Evolutionary conservation across 345 rosid genomes (phyloP).

Genomic region (Acer negundo): DNA sequence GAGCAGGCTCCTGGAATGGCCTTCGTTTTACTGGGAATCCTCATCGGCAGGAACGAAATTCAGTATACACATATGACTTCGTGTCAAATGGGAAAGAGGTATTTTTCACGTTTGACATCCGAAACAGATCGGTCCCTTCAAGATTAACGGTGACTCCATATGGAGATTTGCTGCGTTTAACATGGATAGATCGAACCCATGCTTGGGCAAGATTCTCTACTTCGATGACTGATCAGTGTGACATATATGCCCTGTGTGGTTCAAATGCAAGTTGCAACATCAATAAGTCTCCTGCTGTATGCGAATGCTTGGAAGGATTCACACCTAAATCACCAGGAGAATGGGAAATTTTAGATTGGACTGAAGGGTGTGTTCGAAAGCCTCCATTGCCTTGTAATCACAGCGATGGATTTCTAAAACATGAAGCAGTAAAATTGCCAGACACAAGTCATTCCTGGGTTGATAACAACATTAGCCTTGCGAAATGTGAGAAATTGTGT

Average conservation of each 20-base stretch:
- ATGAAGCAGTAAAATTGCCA: constrained; percentile 18
- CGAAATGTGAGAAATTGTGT: constrained; percentile 18
- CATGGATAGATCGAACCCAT: constrained; percentile 4
- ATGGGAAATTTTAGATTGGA: constrained; percentile 14
- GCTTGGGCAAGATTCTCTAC: not conserved
- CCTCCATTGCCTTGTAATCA: constrained; percentile 10
- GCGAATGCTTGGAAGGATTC: constrained; percentile 24
- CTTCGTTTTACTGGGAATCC: too few species aligned
- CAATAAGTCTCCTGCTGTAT: not conserved
- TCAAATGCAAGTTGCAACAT: constrained; percentile 11
- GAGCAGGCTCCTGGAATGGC: too few species aligned
- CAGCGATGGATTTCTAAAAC: constrained; percentile 5
- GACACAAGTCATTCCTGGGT: constrained; percentile 12
- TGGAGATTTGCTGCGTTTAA: not conserved
- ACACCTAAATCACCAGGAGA: constrained; percentile 3
- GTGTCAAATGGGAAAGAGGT: too few species aligned
- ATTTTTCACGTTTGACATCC: too few species aligned
- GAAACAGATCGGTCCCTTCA: too few species aligned
- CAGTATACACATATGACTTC: too few species aligned
- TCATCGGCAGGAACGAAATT: too few species aligned
- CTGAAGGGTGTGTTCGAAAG: constrained; percentile 21
- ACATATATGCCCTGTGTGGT: constrained; percentile 21
- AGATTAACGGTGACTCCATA: too few species aligned
- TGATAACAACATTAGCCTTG: constrained; percentile 12
- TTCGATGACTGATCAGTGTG: constrained; percentile 13